Base-by-base conservation (phyloP, 2,329 filamentous ascomycete species). In the Penicillium paneum region DNA sequence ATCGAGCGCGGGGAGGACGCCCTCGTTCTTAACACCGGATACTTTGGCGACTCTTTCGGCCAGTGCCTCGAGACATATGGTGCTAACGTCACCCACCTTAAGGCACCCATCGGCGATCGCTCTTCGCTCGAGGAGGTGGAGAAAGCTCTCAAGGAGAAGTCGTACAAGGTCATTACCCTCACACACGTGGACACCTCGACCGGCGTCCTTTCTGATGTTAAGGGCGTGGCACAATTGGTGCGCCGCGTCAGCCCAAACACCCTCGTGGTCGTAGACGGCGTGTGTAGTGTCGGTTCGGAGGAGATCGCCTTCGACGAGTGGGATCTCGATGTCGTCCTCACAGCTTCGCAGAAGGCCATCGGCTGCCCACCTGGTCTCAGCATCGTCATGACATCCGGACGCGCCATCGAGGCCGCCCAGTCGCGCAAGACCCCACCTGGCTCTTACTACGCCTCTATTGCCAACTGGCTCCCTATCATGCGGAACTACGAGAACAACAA, bases 401-500 rank as follows among this genome's bases (percentile, higher is more conserved):
- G 89, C 61, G 93, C 94, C 40, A 89, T 99, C 64, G 81, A 94
- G 67, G 79, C 80, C 11, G 89, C 95, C 75, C 85, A 93, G 75
- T 83, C 80, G 66, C 84, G 94, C 71, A 93, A 93, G 79, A 87
- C 85, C 11, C 88, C 88, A 12, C 90, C 92, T 1, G 82, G 85
- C 19, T 89, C 91, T 21, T 99, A 97, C 82, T 99, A 97, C 75
- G 92, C 90, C 52, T 96, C 90, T 12, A 90, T 97, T 81, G 92
- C 91, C 81, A 97, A 97, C 78, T 99, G 94, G 94, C 79, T 92
- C 54, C 93, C 93, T 43, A 94, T 99, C 75, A 97, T 99, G 93
- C 86, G 94, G 78, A 97, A 97, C 78, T 99, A 99, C 76, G 94
- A 99, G 79, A 90, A 91, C 61, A 91, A 92, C 80, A 99, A 97